Base-by-base conservation (phyloP, 2,329 filamentous ascomycete species). In the Neofusicoccum kwambonambiense region DNA sequence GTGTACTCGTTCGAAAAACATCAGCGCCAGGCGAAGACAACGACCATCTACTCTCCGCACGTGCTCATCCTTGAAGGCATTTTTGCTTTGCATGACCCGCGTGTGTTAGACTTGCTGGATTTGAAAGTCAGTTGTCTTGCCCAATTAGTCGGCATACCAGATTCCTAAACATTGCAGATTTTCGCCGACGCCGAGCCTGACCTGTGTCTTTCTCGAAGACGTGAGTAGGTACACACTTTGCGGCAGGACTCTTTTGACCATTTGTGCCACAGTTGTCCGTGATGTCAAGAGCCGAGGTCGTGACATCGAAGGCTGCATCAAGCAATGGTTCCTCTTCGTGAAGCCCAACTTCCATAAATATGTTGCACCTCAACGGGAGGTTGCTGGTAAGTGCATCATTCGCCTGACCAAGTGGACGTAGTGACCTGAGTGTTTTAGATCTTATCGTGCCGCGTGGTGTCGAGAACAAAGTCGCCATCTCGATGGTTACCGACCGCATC, bases 161-260 rank as follows among this genome's bases (percentile, higher is more conserved):
- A 7, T 9, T 13, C 41, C 17, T 49, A 35, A 22, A 45, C 8
- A 6, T 22, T 22, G 22, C 64, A 86, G 90, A 96, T 99, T 62
- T 99, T 97, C 76, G 96, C 95, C 66, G 95, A 98, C 78, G 96
- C 95, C 45, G 95, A 99, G 77, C 89, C 90, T 68, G 95, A 99
- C 77, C 90, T 96, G 1, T 99, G 95, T 75, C 83, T 99, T 54
- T 94, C 93, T 31, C 85, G 94, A 78, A 85, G 94, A 86, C 87
- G 92, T 96, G 80, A 62, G 63, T 15, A n/a, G 13, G 15, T 1
- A 4, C 11, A 12, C 13, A 17, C 45, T 6, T n/a, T 42, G 31
- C 7, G 2, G 13, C 12, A 35, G 9, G 5, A 19, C n/a, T 5
- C 1, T 49, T 34, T 60, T 44, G 34, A 75, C 61, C n/a, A 45